Percentiles rank a stretch among this genome's conserved stretches.
Evolutionary conservation across 2,329 filamentous ascomycete species (phyloP).

Genomic region (Penicillium sp.): DNA sequence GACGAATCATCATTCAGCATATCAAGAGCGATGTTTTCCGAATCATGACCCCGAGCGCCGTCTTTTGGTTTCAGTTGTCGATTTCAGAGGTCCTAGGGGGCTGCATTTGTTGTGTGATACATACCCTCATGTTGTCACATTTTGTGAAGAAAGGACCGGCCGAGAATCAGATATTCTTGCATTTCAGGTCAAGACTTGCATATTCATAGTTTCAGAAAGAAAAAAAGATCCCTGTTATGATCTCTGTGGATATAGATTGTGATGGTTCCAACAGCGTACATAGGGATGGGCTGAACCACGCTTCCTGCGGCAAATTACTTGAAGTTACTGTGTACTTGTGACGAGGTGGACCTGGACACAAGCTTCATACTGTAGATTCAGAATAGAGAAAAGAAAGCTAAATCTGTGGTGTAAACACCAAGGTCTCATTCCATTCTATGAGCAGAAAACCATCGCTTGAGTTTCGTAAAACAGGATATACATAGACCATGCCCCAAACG

Average conservation of each 20-base stretch:
- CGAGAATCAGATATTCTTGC: constrained; percentile 12
- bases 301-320: background rate
- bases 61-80: constrained; percentile 30
- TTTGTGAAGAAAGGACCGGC: background rate
- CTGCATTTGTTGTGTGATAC: constrained; percentile 6
- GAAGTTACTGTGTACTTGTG: background rate
- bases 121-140: background rate
- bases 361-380: background rate
- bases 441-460: constrained; percentile 13
- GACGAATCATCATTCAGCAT: constrained; percentile 37
- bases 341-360: background rate
- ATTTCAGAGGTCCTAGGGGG: constrained; percentile 24
- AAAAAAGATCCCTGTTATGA: constrained; percentile 8
- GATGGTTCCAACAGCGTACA: background rate
- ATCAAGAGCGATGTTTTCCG: constrained; percentile 35
- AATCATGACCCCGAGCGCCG: constrained; percentile 26
- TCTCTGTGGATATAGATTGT: background rate
- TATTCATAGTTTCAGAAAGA: constrained; percentile 15
- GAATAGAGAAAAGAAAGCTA: too few relatives aligned
- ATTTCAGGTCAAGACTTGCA: constrained; percentile 25
- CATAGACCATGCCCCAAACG: constrained; percentile 12
- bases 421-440: background rate
- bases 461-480: constrained; percentile 12
- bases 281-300: background rate
- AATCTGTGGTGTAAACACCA: background rate